These are phyloP conservation scores for Hansenula sp. DNA, from an alignment of 1,139 yeast species.

Conservation along the genomic window DNA sequence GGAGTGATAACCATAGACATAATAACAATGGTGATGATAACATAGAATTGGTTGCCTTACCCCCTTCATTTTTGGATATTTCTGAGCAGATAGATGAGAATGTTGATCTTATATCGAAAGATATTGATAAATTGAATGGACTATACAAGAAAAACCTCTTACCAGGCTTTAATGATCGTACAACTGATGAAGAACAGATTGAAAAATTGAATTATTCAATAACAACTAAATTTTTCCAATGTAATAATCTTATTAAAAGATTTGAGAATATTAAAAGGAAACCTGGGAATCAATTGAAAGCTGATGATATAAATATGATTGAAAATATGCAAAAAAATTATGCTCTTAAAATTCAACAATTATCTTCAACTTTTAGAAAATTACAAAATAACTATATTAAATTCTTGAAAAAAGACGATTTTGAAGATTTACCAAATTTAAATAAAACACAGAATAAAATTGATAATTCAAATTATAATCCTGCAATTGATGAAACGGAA, in stretches of 20 bases:
- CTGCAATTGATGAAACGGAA: conserved; percentile 36
- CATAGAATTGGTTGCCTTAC: conserved; percentile 52
- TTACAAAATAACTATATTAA: conserved; percentile 87
- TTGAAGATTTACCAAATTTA: conserved; percentile 32
- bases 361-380: conserved; percentile 74
- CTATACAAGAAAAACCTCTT: conserved; percentile 79
- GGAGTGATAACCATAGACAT: conserved; percentile 19
- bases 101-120: conserved; percentile 48
- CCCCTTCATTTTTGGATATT: conserved; percentile 77
- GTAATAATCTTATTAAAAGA: conserved; percentile 72
- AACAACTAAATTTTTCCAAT: conserved; percentile 69
- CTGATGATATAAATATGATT: conserved; percentile 59
- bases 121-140: conserved; percentile 48
- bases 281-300: conserved; percentile 22
- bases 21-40: conserved; percentile 24
- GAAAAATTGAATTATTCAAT: conserved; percentile 73
- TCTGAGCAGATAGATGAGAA: conserved; percentile 68
- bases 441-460: conserved; percentile 1
- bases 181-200: conserved; percentile 65
- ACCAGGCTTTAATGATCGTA: conserved; percentile 81
- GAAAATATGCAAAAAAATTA: conserved; percentile 79
- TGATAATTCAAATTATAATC: conserved; percentile 18
- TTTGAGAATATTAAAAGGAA: conserved; percentile 47
- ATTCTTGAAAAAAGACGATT: conserved; percentile 66
- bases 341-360: conserved; percentile 80